A percentile compares a stretch with the other conserved stretches of the same genome.
These are phyloP conservation scores for Penicillium paradoxum DNA, from an alignment of 495 filamentous ascomycete species.

Conservation along the genomic window DNA sequence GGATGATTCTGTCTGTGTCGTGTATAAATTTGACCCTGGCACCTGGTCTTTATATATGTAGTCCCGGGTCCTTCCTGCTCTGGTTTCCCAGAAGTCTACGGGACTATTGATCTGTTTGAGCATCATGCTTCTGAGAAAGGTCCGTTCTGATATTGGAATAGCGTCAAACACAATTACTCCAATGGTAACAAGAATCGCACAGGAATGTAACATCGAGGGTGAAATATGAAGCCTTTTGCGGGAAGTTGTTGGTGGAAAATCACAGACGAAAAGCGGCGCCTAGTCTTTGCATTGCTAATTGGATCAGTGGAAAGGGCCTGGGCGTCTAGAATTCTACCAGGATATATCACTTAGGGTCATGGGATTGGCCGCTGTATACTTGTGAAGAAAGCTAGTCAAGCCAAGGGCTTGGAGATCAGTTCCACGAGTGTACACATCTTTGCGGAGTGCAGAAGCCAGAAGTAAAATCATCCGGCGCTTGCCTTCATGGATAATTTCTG, in stretches of 20 bases:
- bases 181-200: background rate
- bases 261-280: background rate
- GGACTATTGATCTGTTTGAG: background rate
- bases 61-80: background rate
- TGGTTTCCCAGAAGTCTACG: background rate
- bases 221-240: background rate
- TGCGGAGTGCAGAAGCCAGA: background rate
- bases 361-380: background rate
- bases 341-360: background rate
- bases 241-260: constrained; percentile 3
- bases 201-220: background rate
- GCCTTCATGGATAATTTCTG: background rate
- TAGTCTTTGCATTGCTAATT: background rate
- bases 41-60: background rate
- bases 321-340: background rate
- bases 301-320: background rate
- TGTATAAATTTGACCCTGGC: background rate
- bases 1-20: background rate
- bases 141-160: constrained; percentile 19
- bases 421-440: background rate
- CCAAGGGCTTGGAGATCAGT: background rate
- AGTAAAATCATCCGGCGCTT: background rate
- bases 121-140: background rate
- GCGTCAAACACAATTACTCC: constrained; percentile 9
- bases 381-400: background rate